Evolutionary conservation across 495 filamentous ascomycete species (phyloP).

Genomic region (Aspergillus bertholletiae): DNA sequence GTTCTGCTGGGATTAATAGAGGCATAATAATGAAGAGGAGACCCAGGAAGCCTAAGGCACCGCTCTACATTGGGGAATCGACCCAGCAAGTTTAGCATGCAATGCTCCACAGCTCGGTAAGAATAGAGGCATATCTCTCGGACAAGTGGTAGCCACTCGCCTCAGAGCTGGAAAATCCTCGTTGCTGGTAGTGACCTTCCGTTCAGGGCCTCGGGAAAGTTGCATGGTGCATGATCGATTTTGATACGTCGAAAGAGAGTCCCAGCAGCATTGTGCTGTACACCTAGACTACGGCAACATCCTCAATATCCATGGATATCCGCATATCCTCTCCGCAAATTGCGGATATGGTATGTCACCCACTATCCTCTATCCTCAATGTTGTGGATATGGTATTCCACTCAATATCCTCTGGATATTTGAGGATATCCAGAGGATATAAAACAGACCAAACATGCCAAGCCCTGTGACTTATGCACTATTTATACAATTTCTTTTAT

Average conservation of each 20-base stretch:
- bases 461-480: too few relatives aligned
- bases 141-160: neutral
- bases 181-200: neutral
- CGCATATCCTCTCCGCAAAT: too few relatives aligned
- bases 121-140: neutral
- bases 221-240: neutral
- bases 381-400: too few relatives aligned
- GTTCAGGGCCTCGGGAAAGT: neutral
- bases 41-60: neutral
- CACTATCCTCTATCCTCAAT: too few relatives aligned
- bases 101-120: neutral
- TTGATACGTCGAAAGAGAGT: constrained; percentile 1
- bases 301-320: too few relatives aligned
- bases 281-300: too few relatives aligned
- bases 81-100: constrained; percentile 2
- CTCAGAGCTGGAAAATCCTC: neutral
- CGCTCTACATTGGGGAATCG: neutral
- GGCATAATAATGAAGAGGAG: neutral
- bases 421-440: too few relatives aligned
- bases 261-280: neutral
- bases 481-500: too few relatives aligned
- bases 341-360: too few relatives aligned
- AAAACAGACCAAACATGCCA: too few relatives aligned
- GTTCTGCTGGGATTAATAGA: neutral
- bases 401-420: too few relatives aligned